Evolutionary conservation across 192 early-diverging fungal species (phyloP).

Genomic region (Dispira simplex): DNA sequence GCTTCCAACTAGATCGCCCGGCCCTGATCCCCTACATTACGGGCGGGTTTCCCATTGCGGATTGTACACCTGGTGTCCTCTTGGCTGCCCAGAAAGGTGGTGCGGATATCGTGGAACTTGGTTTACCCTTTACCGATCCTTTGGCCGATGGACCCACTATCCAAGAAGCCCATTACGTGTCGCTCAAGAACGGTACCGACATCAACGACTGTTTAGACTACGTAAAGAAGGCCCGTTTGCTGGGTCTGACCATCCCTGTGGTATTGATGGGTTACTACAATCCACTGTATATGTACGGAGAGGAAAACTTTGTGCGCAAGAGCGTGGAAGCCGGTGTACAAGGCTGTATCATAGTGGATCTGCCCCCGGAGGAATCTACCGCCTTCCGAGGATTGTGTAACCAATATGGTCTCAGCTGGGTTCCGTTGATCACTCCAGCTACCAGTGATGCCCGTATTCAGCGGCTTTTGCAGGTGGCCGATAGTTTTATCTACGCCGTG

Average conservation of each 20-base stretch:
- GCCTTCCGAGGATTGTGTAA: conserved; percentile 67
- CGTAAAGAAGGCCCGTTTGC: conserved; percentile 61
- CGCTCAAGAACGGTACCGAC: conserved; percentile 65
- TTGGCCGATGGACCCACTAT: conserved; percentile 96
- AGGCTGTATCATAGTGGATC: conserved; percentile 94
- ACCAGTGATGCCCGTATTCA: conserved; percentile 75
- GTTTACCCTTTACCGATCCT: conserved; percentile 96
- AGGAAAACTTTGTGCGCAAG: conserved; percentile 66
- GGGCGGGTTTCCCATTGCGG: conserved; percentile 74
- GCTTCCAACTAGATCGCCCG: conserved; percentile 36
- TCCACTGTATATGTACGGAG: conserved; percentile 90
- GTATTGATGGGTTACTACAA: conserved; percentile 99
- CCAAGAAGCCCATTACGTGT: conserved; percentile 69
- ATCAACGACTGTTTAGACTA: conserved; percentile 65
- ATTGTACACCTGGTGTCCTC: conserved; percentile 68
- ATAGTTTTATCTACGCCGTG: conserved; percentile 94
- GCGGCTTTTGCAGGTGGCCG: conserved; percentile 61
- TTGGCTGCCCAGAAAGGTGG: conserved; percentile 84
- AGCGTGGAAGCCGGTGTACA: conserved; percentile 77
- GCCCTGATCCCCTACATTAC: conserved; percentile 90
- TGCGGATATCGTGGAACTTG: conserved; percentile 90
- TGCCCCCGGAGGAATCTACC: conserved; percentile 91
- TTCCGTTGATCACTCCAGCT: conserved; percentile 87
- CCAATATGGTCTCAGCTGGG: conserved; percentile 60
- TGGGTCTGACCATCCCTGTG: conserved; percentile 77